Evolutionary conservation across 352 stramenopile species (phyloP).

Genomic region (Thalassiosira hispida): DNA sequence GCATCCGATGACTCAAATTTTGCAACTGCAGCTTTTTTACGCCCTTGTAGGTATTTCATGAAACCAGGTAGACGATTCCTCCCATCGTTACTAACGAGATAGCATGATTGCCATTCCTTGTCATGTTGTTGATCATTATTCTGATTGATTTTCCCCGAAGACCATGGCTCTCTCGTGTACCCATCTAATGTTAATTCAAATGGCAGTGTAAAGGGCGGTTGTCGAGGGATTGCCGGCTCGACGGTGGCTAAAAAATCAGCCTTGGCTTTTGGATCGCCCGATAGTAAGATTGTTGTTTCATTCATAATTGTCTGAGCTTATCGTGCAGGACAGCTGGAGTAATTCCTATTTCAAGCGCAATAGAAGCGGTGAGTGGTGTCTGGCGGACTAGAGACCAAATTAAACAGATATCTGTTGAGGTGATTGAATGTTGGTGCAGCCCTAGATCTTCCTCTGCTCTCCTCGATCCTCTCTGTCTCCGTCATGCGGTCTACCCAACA

Average conservation of each 20-base stretch:
- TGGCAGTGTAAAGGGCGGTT: constrained; percentile 34
- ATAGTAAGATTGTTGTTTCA: constrained; percentile 50
- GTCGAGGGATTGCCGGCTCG: constrained; percentile 31
- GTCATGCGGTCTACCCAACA: too few species aligned
- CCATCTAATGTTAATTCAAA: constrained; percentile 71
- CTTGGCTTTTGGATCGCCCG: constrained; percentile 54
- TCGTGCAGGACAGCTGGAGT: too few species aligned
- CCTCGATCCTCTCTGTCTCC: too few species aligned
- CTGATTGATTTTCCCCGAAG: constrained; percentile 23
- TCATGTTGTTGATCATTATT: constrained; percentile 15
- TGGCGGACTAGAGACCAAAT: too few species aligned
- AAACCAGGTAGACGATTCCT: constrained; percentile 77
- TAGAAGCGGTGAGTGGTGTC: too few species aligned
- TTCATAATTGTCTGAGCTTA: too few species aligned
- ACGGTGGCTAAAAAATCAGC: constrained; percentile 71
- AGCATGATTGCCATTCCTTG: constrained; percentile 34
- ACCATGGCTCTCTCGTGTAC: constrained; percentile 79
- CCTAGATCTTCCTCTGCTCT: too few species aligned
- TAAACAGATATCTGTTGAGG: too few species aligned
- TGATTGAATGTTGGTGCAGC: too few species aligned
- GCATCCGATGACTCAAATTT: constrained; percentile 56
- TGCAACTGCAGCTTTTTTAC: constrained; percentile 76
- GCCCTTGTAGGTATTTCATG: constrained; percentile 68
- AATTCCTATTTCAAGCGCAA: too few species aligned
- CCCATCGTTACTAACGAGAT: constrained; percentile 66